phyloP scores from a whole-genome alignment of 345 rosid genomes.

The Reutealis trisperma region DNA sequence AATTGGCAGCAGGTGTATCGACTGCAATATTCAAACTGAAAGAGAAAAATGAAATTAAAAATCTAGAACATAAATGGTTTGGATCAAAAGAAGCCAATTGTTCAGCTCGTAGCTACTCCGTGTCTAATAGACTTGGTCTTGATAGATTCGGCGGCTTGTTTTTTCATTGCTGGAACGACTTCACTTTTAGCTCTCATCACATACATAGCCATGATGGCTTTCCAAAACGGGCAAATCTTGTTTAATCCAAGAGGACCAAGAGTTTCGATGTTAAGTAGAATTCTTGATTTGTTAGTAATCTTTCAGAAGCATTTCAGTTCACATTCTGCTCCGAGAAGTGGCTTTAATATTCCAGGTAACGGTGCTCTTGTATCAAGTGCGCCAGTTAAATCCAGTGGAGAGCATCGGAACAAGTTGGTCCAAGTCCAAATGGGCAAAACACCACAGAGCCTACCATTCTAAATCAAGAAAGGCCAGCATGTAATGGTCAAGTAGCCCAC shows the following conservation, averaged over 20 bases:
- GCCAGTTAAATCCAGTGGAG: too few species aligned
- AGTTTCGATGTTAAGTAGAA: not conserved
- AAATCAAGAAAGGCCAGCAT: too few species aligned
- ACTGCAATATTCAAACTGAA: constrained; percentile 8
- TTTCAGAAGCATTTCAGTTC: constrained; percentile 13
- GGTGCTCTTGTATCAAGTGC: too few species aligned
- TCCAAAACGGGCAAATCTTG: constrained; percentile 2
- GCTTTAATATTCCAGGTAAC: too few species aligned
- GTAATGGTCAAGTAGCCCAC: too few species aligned
- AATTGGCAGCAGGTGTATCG: constrained; percentile 9
- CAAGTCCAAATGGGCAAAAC: too few species aligned
- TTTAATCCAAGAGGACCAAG: not conserved
- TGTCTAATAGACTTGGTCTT: not conserved
- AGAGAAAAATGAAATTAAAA: not conserved
- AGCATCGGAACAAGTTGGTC: too few species aligned
- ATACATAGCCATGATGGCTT: not conserved
- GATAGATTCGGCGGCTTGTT: constrained; percentile 15
- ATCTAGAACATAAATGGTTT: not conserved
- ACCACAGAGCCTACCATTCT: too few species aligned
- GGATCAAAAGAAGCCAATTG: not conserved
- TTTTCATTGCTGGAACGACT: constrained; percentile 18
- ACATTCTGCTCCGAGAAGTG: not conserved
- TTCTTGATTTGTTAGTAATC: constrained; percentile 2
- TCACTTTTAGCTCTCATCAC: not conserved
- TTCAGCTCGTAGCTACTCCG: not conserved